A percentile compares a stretch with the other conserved stretches of the same genome.
Conservation (phyloP, 345 rosid species). For the Mallotus nudiflorus region DNA sequence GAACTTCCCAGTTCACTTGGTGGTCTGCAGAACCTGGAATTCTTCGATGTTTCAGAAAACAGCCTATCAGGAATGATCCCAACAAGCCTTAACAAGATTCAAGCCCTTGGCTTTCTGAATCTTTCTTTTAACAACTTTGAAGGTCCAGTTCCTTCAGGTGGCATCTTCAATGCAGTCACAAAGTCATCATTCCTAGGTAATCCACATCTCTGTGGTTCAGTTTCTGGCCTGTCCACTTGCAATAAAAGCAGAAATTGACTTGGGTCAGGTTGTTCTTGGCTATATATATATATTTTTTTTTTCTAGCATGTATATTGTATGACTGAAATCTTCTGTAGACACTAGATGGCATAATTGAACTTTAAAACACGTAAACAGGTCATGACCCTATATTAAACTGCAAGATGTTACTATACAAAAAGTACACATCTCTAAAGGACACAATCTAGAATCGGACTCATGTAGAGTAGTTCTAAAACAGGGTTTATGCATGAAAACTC, state of each 20-base stretch:
- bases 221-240: conserved; percentile 33
- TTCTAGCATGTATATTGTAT: no score
- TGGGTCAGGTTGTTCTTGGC: conserved; percentile 25
- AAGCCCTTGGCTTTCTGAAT: conserved; percentile 41
- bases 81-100: conserved; percentile 33
- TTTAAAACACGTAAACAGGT: no score
- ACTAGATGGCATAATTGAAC: no score
- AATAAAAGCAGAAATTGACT: conserved; percentile 26
- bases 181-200: conserved; percentile 45
- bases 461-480: no score
- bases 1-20: conserved; percentile 45
- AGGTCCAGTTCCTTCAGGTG: conserved; percentile 49
- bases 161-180: conserved; percentile 42
- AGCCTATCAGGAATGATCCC: conserved; percentile 45
- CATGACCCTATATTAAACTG: no score
- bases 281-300: no score
- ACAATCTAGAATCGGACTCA: no score
- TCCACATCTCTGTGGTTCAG: conserved; percentile 39
- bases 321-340: no score
- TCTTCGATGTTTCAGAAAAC: conserved; percentile 48
- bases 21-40: conserved; percentile 39
- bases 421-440: no score
- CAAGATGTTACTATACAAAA: no score
- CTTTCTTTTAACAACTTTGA: no score
- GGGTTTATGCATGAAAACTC: no score